Conservation (phyloP, 2,329 filamentous ascomycete genomes). For the Sarocladium brachiariae region DNA sequence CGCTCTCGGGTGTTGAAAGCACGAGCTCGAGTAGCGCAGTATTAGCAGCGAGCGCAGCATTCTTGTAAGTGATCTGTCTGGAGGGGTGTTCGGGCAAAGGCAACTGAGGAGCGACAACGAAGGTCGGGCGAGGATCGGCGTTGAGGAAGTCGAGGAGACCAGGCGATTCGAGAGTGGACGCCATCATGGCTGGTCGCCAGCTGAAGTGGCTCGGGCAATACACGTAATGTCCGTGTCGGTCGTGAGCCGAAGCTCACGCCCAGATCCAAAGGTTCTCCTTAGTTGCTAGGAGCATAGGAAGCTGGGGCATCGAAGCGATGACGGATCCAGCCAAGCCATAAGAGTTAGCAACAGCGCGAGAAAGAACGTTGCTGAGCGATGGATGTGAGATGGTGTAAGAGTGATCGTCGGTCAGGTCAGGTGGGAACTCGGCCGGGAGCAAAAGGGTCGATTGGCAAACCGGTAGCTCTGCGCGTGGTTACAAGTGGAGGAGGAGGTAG, state of each 20-base stretch:
- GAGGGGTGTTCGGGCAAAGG: background rate
- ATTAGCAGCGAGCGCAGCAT: constrained; percentile 27
- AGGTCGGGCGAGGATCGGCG: constrained; percentile 34
- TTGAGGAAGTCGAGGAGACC: constrained; percentile 33
- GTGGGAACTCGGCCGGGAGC: background rate
- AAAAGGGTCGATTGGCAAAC: background rate
- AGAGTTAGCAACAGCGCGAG: too few relatives aligned
- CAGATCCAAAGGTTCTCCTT: background rate
- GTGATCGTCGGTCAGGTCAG: background rate
- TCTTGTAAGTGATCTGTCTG: constrained; percentile 27
- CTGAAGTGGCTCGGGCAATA: background rate
- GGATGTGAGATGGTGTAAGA: background rate
- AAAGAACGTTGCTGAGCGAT: too few relatives aligned
- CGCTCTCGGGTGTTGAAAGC: constrained; percentile 22
- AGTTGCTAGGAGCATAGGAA: background rate
- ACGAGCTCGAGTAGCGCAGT: constrained; percentile 25
- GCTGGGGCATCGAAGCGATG: background rate
- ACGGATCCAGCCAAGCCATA: background rate
- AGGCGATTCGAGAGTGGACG: constrained; percentile 14
- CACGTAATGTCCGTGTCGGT: background rate
- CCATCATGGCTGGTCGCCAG: constrained; percentile 5
- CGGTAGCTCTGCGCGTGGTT: background rate
- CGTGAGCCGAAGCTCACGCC: background rate
- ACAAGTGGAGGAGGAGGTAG: background rate
- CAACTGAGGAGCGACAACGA: constrained; percentile 24